A percentile compares a stretch with the other conserved stretches of the same genome.
These are phyloP conservation scores for Yamadazyma sp. DNA, from an alignment of 805 yeast genomes.

Conservation along the genomic window DNA sequence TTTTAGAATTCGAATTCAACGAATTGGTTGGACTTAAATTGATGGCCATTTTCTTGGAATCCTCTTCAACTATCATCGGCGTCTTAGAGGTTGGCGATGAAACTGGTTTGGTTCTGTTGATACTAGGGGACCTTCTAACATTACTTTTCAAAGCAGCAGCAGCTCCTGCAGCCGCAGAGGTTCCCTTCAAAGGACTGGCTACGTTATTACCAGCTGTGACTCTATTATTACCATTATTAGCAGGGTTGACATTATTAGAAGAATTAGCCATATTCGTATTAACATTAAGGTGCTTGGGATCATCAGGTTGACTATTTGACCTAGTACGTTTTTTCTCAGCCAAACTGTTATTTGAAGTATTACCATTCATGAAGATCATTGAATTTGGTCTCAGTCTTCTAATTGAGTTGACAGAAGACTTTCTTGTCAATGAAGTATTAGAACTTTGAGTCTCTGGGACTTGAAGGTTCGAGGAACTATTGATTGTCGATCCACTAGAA, in stretches of 20 bases:
- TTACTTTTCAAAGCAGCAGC: conserved; percentile 27
- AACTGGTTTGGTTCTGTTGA: conserved; percentile 4
- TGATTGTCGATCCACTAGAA: conserved; percentile 13
- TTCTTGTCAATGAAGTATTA: conserved; percentile 12
- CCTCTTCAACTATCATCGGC: conserved; percentile 11
- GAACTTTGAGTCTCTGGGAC: neutral
- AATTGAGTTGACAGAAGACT: conserved; percentile 17
- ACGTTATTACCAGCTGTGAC: neutral
- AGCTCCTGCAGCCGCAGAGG: conserved; percentile 25
- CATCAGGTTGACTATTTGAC: conserved; percentile 37
- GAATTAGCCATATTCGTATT: neutral
- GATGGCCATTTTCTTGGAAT: conserved; percentile 1
- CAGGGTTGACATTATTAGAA: neutral
- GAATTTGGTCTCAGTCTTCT: conserved; percentile 23
- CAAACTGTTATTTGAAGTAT: conserved; percentile 2
- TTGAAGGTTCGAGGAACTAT: neutral
- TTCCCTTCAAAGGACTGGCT: neutral
- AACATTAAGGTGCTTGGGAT: neutral
- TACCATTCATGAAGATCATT: conserved; percentile 19
- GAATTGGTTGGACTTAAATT: conserved; percentile 13
- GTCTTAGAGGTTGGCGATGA: conserved; percentile 9
- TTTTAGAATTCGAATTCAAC: conserved; percentile 8
- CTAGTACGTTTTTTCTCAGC: conserved; percentile 20
- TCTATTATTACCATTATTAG: neutral
- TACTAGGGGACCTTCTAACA: conserved; percentile 6